Conservation (phyloP, 23 red algal genomes). For the Pyropia haitanensis region DNA sequence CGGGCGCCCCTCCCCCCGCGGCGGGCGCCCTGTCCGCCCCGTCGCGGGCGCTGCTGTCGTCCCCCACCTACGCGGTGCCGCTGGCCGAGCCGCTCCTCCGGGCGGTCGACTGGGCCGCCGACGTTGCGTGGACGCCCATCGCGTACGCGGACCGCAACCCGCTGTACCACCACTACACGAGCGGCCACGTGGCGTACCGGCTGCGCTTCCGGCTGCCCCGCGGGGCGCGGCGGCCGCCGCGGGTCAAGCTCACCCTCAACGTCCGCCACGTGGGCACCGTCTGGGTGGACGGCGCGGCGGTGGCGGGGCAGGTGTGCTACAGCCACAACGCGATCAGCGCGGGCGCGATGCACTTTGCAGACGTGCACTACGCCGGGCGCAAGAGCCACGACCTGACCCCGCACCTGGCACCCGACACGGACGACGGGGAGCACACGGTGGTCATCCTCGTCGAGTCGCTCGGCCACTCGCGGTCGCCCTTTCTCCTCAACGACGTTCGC, state of each 20-base stretch:
- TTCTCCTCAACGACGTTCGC: constrained; percentile 79
- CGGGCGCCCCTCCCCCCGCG: too few relatives aligned
- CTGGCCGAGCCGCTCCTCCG: not conserved
- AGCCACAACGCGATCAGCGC: constrained; percentile 74
- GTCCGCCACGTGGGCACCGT: constrained; percentile 67
- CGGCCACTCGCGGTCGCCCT: constrained; percentile 68
- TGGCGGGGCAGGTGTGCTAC: constrained; percentile 62
- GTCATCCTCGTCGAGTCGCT: constrained; percentile 64
- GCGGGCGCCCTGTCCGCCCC: too few relatives aligned
- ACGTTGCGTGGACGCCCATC: constrained; percentile 70
- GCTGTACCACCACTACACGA: constrained; percentile 65
- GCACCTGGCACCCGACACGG: constrained; percentile 16
- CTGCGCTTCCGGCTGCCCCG: constrained; percentile 30
- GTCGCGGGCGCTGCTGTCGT: too few relatives aligned
- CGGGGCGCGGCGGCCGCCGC: not conserved
- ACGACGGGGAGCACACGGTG: constrained; percentile 56
- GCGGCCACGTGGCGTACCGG: constrained; percentile 60
- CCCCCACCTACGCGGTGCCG: too few relatives aligned
- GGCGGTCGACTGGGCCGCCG: constrained; percentile 31
- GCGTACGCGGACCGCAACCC: constrained; percentile 64
- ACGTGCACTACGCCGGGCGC: constrained; percentile 64
- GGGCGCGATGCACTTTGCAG: constrained; percentile 74
- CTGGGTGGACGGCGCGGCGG: constrained; percentile 65
- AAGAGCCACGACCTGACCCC: constrained; percentile 53
- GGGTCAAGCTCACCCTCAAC: constrained; percentile 42